Conservation (phyloP, 1,284 basidiomycete species). For the Boletus holoroseus region DNA sequence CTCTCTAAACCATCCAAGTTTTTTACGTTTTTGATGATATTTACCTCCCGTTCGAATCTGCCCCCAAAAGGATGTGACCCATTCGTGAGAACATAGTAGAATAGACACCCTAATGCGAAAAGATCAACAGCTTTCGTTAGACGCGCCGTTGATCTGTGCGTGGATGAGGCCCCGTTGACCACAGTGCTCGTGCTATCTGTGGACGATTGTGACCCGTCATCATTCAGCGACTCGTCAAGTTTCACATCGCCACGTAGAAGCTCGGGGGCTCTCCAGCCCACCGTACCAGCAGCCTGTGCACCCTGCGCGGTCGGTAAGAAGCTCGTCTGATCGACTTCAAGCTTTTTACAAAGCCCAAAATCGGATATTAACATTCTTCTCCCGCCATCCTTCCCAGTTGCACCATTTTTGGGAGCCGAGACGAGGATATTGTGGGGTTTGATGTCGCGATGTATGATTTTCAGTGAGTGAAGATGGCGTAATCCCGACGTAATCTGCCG, state of each 20-base stretch:
- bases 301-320: constrained; percentile 80
- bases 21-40: constrained; percentile 80
- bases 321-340: constrained; percentile 90
- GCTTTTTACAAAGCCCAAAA: constrained; percentile 89
- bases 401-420: constrained; percentile 60
- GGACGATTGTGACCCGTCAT: constrained; percentile 63
- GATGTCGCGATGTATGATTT: constrained; percentile 97
- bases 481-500: constrained; percentile 85
- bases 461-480: constrained; percentile 87
- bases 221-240: constrained; percentile 68
- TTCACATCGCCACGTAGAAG: constrained; percentile 88
- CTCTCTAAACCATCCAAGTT: constrained; percentile 64
- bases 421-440: constrained; percentile 98
- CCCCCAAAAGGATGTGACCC: constrained; percentile 91
- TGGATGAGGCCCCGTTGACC: constrained; percentile 24
- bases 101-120: constrained; percentile 89
- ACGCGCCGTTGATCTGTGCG: constrained; percentile 45
- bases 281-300: constrained; percentile 82
- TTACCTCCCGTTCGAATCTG: constrained; percentile 84
- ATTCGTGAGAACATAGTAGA: constrained; percentile 85
- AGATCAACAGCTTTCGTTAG: constrained; percentile 93
- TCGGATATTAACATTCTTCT: constrained; percentile 92
- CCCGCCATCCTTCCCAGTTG: constrained; percentile 43
- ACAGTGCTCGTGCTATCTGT: constrained; percentile 55
- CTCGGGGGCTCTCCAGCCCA: constrained; percentile 94